Percentiles rank a stretch among this genome's conserved stretches.
Evolutionary conservation across 805 yeast species (phyloP).

Genomic region (Starmerella gropengiesseri): DNA sequence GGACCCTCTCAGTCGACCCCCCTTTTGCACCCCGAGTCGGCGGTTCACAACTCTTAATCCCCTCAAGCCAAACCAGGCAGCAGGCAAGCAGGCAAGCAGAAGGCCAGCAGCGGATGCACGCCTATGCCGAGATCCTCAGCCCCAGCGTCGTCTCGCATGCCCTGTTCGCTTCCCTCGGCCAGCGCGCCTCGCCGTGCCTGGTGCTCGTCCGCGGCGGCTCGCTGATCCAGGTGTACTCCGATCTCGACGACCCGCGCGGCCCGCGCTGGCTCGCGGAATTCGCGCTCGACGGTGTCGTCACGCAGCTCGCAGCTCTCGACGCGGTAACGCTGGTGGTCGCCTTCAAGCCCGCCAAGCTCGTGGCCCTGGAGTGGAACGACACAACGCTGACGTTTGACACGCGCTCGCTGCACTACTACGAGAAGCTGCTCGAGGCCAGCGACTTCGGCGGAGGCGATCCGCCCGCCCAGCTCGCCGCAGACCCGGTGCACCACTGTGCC

Average conservation of each 20-base stretch:
- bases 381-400: conserved; percentile 48
- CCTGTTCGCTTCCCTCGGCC: conserved; percentile 29
- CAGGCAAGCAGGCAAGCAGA: not conserved
- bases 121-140: conserved; percentile 62
- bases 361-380: conserved; percentile 62
- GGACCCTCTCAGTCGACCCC: too few species aligned
- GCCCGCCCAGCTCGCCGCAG: conserved; percentile 35
- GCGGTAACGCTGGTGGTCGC: conserved; percentile 39
- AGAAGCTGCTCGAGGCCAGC: conserved; percentile 31
- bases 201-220: conserved; percentile 57
- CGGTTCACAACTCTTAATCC: not conserved
- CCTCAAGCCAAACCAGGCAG: too few species aligned
- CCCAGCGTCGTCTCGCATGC: conserved; percentile 65
- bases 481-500: conserved; percentile 55
- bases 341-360: conserved; percentile 66
- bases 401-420: conserved; percentile 76
- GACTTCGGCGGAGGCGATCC: conserved; percentile 34
- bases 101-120: conserved; percentile 48
- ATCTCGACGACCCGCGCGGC: conserved; percentile 17
- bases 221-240: conserved; percentile 49
- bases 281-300: conserved; percentile 57
- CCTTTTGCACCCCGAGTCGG: too few species aligned
- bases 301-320: conserved; percentile 41
- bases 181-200: conserved; percentile 50
- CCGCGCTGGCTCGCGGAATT: conserved; percentile 49